These are phyloP conservation scores for Galerina marginata DNA, from an alignment of 768 basidiomycete species.

Conservation along the genomic window DNA sequence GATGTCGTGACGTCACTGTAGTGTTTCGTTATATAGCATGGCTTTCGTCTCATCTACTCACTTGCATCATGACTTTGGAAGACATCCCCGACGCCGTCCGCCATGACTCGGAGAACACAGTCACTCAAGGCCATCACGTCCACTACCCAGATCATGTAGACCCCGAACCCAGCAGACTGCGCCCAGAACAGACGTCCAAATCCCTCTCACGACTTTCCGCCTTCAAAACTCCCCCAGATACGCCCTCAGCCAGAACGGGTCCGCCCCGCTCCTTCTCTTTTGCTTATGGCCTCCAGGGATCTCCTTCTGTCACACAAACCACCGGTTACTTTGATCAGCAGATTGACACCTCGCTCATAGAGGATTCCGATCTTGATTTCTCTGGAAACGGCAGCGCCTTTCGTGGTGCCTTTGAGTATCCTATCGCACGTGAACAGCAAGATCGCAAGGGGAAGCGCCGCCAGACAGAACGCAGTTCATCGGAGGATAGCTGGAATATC, in stretches of 20 bases:
- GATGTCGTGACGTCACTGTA: constrained; percentile 6
- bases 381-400: constrained; percentile 50
- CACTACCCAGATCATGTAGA: constrained; percentile 11
- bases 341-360: constrained; percentile 32
- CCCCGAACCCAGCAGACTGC: constrained; percentile 2
- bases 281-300: constrained; percentile 57
- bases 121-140: constrained; percentile 11
- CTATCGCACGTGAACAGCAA: constrained; percentile 40
- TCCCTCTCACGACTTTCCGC: constrained; percentile 27
- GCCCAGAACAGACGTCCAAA: constrained; percentile 20
- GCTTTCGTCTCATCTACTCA: constrained; percentile 1
- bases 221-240: constrained; percentile 40
- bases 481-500: constrained; percentile 57
- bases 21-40: constrained; percentile 16
- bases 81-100: constrained; percentile 15
- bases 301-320: constrained; percentile 31
- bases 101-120: constrained; percentile 22
- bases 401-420: constrained; percentile 64
- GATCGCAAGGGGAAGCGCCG: constrained; percentile 53
- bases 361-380: constrained; percentile 42
- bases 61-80: constrained; percentile 31
- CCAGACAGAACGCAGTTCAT: constrained; percentile 39
- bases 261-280: constrained; percentile 77
- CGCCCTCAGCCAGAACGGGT: constrained; percentile 72
- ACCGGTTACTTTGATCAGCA: constrained; percentile 28